Evolutionary conservation across 805 yeast species (phyloP).

Genomic region (Lachancea lanzarotensis): DNA sequence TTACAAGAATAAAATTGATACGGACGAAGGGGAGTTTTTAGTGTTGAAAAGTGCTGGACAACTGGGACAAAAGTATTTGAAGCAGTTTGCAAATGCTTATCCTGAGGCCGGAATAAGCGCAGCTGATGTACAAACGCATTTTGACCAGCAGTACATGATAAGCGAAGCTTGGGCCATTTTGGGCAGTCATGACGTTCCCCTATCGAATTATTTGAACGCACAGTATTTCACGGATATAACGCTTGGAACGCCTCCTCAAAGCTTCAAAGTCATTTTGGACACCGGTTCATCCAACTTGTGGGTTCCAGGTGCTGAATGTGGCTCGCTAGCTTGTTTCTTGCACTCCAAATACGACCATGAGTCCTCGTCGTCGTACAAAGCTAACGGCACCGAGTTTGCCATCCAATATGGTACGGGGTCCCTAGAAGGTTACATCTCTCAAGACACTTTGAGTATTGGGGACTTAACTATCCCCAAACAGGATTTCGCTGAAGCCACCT

Average conservation of each 20-base stretch:
- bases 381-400: constrained; percentile 79
- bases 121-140: constrained; percentile 8
- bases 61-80: constrained; percentile 56
- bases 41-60: constrained; percentile 33
- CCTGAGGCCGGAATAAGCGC: constrained; percentile 34
- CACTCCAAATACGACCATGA: constrained; percentile 87
- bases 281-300: constrained; percentile 96
- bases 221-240: constrained; percentile 91
- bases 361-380: constrained; percentile 73
- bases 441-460: constrained; percentile 76
- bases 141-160: no score
- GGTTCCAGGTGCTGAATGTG: constrained; percentile 88
- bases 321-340: constrained; percentile 90
- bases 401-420: constrained; percentile 92
- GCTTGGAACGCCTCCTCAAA: constrained; percentile 89
- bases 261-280: constrained; percentile 89
- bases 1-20: constrained; percentile 53
- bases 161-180: background rate
- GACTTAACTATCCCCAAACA: constrained; percentile 72
- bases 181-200: constrained; percentile 64
- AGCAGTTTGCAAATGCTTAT: constrained; percentile 40
- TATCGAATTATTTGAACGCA: constrained; percentile 90
- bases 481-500: constrained; percentile 95
- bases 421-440: constrained; percentile 85
- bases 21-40: background rate